Evolutionary conservation across 768 basidiomycete species (phyloP).

Genomic region (Paxillus involutus): DNA sequence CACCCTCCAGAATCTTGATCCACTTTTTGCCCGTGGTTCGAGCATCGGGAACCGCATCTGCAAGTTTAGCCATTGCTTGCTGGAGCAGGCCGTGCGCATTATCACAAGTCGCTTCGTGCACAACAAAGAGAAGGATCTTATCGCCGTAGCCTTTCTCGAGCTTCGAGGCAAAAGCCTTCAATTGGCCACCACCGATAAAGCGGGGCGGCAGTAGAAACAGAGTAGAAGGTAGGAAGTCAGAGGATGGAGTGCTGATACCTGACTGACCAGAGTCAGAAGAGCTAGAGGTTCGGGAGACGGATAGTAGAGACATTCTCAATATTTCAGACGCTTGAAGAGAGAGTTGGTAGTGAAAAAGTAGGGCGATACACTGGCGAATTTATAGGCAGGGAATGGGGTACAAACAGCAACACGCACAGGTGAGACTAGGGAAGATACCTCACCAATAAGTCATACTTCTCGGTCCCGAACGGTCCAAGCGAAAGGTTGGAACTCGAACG

Average conservation of each 20-base stretch:
- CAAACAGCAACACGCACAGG: too few relatives aligned
- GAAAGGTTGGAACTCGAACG: too few relatives aligned
- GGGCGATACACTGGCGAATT: too few relatives aligned
- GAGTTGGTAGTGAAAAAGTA: too few relatives aligned
- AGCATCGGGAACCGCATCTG: constrained; percentile 11
- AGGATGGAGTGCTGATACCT: constrained; percentile 22
- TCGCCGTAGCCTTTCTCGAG: constrained; percentile 30
- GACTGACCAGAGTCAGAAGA: constrained; percentile 16
- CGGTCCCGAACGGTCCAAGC: too few relatives aligned
- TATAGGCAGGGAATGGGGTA: too few relatives aligned
- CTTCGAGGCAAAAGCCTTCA: constrained; percentile 16
- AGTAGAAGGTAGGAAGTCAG: constrained; percentile 20
- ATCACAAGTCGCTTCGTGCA: constrained; percentile 7
- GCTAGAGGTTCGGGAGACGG: constrained; percentile 12
- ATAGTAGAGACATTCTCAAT: constrained; percentile 13
- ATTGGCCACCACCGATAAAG: constrained; percentile 5
- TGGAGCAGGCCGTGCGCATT: constrained; percentile 9
- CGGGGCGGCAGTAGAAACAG: constrained; percentile 24
- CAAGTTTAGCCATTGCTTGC: constrained; percentile 7
- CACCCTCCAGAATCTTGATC: constrained; percentile 25
- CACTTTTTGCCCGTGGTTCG: constrained; percentile 6
- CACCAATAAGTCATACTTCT: too few relatives aligned
- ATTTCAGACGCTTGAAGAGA: too few relatives aligned
- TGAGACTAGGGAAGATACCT: too few relatives aligned
- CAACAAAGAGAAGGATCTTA: constrained; percentile 23